Evolutionary conservation across 768 basidiomycete species (phyloP).

Genomic region (Tricholomella constricta): DNA sequence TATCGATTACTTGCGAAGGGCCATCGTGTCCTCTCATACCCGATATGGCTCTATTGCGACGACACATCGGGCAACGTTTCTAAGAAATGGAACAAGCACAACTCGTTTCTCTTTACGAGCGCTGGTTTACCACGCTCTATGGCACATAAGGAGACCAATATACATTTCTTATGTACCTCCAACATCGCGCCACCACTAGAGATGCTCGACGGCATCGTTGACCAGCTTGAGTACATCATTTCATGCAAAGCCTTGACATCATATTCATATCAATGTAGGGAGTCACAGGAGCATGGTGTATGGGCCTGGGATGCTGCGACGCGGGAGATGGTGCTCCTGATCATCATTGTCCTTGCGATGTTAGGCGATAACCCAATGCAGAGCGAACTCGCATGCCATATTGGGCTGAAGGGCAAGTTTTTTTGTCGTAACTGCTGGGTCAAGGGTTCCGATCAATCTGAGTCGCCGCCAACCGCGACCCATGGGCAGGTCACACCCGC

Average conservation of each 20-base stretch:
- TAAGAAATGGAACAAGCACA: slow-evolving; percentile 40
- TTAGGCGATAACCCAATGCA: slow-evolving; percentile 52
- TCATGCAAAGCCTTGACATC: not conserved
- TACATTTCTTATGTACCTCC: slow-evolving; percentile 34
- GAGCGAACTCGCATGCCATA: slow-evolving; percentile 46
- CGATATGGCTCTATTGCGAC: slow-evolving; percentile 12
- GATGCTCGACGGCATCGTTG: slow-evolving; percentile 31
- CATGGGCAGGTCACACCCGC: slow-evolving; percentile 20
- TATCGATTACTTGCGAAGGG: not conserved
- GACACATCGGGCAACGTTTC: slow-evolving; percentile 32
- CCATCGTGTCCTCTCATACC: not conserved
- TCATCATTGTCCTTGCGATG: slow-evolving; percentile 32
- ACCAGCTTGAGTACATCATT: slow-evolving; percentile 24
- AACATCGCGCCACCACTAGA: slow-evolving; percentile 33
- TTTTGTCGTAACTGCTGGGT: slow-evolving; percentile 45
- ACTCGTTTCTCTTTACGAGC: slow-evolving; percentile 29
- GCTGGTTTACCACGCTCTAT: slow-evolving; percentile 27
- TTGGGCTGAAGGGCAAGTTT: slow-evolving; percentile 36
- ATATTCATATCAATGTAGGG: slow-evolving; percentile 13
- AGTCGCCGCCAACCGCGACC: too few species aligned
- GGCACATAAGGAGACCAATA: slow-evolving; percentile 27
- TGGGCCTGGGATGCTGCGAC: slow-evolving; percentile 38
- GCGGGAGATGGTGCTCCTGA: slow-evolving; percentile 30
- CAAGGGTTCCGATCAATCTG: slow-evolving; percentile 20
- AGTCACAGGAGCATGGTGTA: slow-evolving; percentile 30